Evolutionary conservation across 768 basidiomycete species (phyloP).

Genomic region (Lactifluus echinatus): DNA sequence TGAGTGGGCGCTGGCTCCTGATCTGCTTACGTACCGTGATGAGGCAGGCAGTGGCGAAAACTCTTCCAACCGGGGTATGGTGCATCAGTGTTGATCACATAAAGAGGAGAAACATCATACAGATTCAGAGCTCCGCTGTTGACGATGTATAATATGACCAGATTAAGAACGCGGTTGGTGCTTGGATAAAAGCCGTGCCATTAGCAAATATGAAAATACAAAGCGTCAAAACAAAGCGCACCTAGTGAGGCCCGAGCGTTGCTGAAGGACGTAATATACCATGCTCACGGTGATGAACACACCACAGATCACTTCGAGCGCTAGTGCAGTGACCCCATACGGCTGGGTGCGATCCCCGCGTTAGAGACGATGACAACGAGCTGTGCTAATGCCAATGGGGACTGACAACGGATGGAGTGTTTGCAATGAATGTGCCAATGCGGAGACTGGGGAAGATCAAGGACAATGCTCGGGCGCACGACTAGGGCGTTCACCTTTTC

Average conservation of each 20-base stretch:
- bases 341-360: neutral
- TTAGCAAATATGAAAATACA: neutral
- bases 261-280: constrained; percentile 10
- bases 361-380: neutral
- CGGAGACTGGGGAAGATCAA: neutral
- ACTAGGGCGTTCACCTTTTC: neutral
- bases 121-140: constrained; percentile 11
- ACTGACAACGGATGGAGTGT: constrained; percentile 2
- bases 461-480: neutral
- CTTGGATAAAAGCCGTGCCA: neutral
- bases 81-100: neutral
- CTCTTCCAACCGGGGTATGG: neutral
- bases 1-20: neutral
- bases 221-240: neutral
- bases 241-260: constrained; percentile 1
- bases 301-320: constrained; percentile 5
- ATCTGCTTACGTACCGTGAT: neutral
- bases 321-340: neutral
- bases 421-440: neutral
- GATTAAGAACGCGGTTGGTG: constrained; percentile 1
- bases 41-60: constrained; percentile 4
- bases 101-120: neutral
- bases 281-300: constrained; percentile 4
- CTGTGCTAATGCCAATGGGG: too few species aligned
- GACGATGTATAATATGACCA: constrained; percentile 3